Evolutionary conservation across 805 yeast genomes (phyloP).

Genomic region (Candida awuae): DNA sequence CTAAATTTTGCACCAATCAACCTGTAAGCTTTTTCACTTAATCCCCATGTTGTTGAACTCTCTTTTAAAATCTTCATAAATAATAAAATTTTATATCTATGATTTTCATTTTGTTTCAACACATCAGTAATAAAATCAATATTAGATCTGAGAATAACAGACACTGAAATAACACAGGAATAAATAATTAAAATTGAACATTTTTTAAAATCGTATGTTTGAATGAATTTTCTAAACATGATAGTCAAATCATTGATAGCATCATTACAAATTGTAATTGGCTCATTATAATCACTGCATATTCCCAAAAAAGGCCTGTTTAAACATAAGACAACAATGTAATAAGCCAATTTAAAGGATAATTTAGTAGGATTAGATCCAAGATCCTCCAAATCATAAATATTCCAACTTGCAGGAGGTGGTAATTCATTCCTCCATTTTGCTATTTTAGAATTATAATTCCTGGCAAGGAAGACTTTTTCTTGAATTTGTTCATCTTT

Average conservation of each 20-base stretch:
- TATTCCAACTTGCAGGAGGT: constrained; percentile 38
- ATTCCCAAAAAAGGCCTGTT: constrained; percentile 43
- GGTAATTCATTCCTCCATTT: constrained; percentile 47
- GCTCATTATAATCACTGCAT: background rate
- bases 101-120: no score
- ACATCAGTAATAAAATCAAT: no score
- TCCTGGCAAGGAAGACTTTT: constrained; percentile 1
- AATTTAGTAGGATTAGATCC: constrained; percentile 43
- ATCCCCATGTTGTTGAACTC: constrained; percentile 3
- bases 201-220: background rate
- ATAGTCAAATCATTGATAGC: constrained; percentile 1
- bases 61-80: constrained; percentile 1
- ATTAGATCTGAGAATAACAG: constrained; percentile 1
- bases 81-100: background rate
- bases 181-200: constrained; percentile 3
- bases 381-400: constrained; percentile 28
- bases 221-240: background rate
- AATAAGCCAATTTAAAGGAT: constrained; percentile 47
- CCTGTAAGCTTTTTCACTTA: constrained; percentile 2
- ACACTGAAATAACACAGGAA: constrained; percentile 3
- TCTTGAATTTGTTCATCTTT: background rate
- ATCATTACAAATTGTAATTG: background rate
- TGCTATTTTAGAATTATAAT: constrained; percentile 6
- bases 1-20: background rate
- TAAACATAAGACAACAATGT: constrained; percentile 47